Evolutionary conservation across 768 basidiomycete species (phyloP).

Genomic region (Jaapia argillacea): DNA sequence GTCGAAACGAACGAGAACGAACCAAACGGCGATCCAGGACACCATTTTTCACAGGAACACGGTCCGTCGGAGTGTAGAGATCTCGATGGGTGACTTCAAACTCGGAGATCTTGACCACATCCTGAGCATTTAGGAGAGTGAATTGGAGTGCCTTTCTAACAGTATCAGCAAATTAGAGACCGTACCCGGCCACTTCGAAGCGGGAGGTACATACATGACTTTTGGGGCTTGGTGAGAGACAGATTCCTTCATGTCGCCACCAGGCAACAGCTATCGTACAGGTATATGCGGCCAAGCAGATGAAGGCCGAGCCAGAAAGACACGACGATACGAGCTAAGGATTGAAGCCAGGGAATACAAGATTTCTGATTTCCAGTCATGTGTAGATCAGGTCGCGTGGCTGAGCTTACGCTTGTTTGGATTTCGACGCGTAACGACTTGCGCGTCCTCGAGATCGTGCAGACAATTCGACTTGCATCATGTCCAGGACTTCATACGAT

Average conservation of each 20-base stretch:
- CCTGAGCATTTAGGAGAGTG: constrained; percentile 86
- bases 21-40: constrained; percentile 90
- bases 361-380: too few relatives aligned
- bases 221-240: constrained; percentile 74
- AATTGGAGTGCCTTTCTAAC: constrained; percentile 93
- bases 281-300: too few relatives aligned
- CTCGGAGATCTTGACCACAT: constrained; percentile 92
- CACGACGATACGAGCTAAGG: too few relatives aligned
- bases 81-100: constrained; percentile 93
- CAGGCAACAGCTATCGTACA: neutral
- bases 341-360: too few relatives aligned
- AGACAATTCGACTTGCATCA: constrained; percentile 17
- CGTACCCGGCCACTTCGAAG: too few relatives aligned
- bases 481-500: constrained; percentile 95
- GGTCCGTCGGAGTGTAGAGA: constrained; percentile 76
- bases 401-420: constrained; percentile 4
- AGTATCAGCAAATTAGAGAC: constrained; percentile 7
- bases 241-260: constrained; percentile 70
- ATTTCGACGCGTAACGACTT: constrained; percentile 20
- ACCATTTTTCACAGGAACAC: constrained; percentile 83
- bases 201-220: constrained; percentile 78
- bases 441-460: constrained; percentile 44
- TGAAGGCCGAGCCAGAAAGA: neutral
- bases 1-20: constrained; percentile 15
- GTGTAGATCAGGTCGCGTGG: neutral